Evolutionary conservation across 202 grass and related monocot genomes (phyloP).

Genomic region (Alloteropsis angusta): DNA sequence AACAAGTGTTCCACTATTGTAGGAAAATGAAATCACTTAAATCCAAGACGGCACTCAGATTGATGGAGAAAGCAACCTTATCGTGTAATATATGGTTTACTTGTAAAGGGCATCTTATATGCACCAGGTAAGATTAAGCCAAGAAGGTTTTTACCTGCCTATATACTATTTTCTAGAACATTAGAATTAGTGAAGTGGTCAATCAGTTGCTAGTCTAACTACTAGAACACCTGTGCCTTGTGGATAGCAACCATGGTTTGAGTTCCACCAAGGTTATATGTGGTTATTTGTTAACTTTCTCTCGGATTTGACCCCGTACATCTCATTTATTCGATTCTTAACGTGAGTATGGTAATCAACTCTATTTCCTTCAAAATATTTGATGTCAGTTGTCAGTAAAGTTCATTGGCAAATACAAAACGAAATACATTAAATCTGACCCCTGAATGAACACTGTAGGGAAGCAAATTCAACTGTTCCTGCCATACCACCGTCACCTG

Average conservation of each 20-base stretch:
- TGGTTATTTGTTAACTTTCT: not conserved
- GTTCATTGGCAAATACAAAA: not conserved
- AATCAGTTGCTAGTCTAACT: not conserved
- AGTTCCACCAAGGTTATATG: not conserved
- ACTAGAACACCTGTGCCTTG: not conserved
- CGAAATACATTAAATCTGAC: not conserved
- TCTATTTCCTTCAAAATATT: not conserved
- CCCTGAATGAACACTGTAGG: conserved; percentile 24
- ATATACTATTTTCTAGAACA: not conserved
- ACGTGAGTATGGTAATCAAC: not conserved
- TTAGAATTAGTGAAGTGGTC: not conserved
- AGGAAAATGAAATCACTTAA: conserved; percentile 61
- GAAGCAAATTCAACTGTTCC: conserved; percentile 19
- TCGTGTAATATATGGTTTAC: conserved; percentile 63
- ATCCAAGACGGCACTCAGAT: conserved; percentile 48
- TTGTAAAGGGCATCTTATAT: conserved; percentile 60
- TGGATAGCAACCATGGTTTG: not conserved
- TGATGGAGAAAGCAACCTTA: conserved; percentile 40
- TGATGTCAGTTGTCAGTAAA: not conserved
- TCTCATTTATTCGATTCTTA: not conserved
- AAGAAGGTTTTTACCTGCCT: not conserved
- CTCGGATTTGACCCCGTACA: not conserved
- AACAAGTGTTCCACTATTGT: not conserved
- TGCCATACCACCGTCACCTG: conserved; percentile 23
- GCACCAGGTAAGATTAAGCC: conserved; percentile 37